Evolutionary conservation across 495 filamentous ascomycete species (phyloP).

Genomic region (Daldinia concentrica): DNA sequence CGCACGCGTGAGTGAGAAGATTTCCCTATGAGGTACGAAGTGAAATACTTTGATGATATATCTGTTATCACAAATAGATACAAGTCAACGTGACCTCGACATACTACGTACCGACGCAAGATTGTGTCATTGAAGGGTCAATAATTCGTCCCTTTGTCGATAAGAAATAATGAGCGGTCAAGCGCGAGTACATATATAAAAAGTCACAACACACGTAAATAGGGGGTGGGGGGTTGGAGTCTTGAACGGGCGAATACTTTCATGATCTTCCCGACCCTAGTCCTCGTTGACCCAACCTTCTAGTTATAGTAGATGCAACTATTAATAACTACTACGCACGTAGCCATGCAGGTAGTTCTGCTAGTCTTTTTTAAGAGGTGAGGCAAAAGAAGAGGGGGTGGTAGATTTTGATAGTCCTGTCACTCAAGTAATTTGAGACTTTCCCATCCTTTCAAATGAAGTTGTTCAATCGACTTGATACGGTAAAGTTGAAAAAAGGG

Average conservation of each 20-base stretch:
- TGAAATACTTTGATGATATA: neutral
- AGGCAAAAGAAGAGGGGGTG: neutral
- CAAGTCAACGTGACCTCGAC: constrained; percentile 12
- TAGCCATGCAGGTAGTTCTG: constrained; percentile 6
- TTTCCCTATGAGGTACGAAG: neutral
- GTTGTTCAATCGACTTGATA: neutral
- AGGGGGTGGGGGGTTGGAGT: constrained; percentile 35
- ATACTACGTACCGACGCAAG: constrained; percentile 28
- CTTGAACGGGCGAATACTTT: constrained; percentile 35
- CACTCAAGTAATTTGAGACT: neutral
- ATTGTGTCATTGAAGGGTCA: constrained; percentile 36
- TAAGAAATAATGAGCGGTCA: constrained; percentile 40
- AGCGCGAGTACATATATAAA: constrained; percentile 17
- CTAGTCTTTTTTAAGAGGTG: constrained; percentile 1
- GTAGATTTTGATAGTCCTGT: constrained; percentile 4
- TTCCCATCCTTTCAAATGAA: neutral
- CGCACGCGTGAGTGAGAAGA: neutral
- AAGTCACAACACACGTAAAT: constrained; percentile 18
- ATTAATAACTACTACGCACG: constrained; percentile 9
- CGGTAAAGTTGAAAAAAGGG: constrained; percentile 4
- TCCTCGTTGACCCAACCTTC: constrained; percentile 12
- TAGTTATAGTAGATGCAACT: constrained; percentile 16
- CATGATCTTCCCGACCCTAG: constrained; percentile 37
- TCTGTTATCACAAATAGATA: too few relatives aligned
- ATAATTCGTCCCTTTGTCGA: constrained; percentile 21